phyloP scores from a whole-genome alignment of 306 rosid genomes.

The Rosa multiflora region DNA sequence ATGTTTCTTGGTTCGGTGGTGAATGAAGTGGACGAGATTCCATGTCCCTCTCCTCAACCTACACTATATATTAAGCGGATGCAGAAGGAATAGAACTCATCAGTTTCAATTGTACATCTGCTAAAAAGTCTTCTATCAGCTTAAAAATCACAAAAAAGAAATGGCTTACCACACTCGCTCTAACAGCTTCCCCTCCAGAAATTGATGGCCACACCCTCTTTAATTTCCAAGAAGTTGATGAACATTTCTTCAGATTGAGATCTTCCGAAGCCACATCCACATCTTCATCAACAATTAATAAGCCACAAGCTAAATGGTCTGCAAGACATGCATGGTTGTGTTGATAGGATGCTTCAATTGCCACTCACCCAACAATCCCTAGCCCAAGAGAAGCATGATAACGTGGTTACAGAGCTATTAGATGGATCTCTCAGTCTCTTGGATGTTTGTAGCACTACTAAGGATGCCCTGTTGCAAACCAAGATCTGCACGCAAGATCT shows the following conservation, averaged over 20 bases:
- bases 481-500: constrained; percentile 27
- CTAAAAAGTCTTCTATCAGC: not conserved
- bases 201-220: constrained; percentile 30
- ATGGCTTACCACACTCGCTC: constrained; percentile 39
- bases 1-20: constrained; percentile 15
- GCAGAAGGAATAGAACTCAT: not conserved
- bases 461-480: constrained; percentile 28
- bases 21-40: constrained; percentile 25
- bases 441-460: constrained; percentile 32
- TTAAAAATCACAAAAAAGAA: not conserved
- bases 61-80: constrained; percentile 10
- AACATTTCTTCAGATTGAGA: constrained; percentile 32
- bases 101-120: constrained; percentile 12
- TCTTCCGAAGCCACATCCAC: constrained; percentile 16
- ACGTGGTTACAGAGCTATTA: constrained; percentile 28
- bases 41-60: constrained; percentile 21
- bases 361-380: constrained; percentile 40
- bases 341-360: constrained; percentile 33
- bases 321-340: constrained; percentile 37
- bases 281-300: constrained; percentile 16
- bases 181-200: constrained; percentile 41
- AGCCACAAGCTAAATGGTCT: constrained; percentile 33
- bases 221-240: constrained; percentile 24
- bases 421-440: constrained; percentile 34
- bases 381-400: constrained; percentile 16